These are phyloP conservation scores for Penicillium sp. DNA, from an alignment of 2,329 filamentous ascomycete genomes.

Conservation along the genomic window DNA sequence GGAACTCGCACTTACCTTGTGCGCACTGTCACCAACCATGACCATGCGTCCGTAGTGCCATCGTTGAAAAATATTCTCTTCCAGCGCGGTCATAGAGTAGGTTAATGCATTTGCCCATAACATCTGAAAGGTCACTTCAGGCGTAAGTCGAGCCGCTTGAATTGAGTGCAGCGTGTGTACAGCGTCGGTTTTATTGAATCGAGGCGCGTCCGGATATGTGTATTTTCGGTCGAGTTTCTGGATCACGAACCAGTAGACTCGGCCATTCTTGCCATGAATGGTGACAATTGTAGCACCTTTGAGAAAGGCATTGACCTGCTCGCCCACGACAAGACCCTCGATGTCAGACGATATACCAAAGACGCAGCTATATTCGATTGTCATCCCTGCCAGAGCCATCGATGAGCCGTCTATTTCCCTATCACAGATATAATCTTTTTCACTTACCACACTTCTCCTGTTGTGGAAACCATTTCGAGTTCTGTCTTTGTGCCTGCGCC, in stretches of 20 bases:
- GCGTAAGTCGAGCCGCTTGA: neutral
- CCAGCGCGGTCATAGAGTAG: neutral
- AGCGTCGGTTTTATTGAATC: neutral
- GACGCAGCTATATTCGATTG: neutral
- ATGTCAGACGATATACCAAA: neutral
- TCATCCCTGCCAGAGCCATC: neutral
- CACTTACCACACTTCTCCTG: too few species aligned
- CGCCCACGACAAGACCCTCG: neutral
- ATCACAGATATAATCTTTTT: neutral
- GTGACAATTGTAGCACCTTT: neutral
- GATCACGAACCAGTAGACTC: slow-evolving; percentile 2
- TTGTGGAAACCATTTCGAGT: too few species aligned
- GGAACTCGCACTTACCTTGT: slow-evolving; percentile 1
- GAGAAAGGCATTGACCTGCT: neutral
- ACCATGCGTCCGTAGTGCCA: slow-evolving; percentile 2
- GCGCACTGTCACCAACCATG: slow-evolving; percentile 2
- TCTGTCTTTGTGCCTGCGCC: neutral
- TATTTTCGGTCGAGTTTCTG: neutral
- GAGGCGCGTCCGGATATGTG: neutral
- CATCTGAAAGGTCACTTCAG: neutral
- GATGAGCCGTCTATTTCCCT: neutral
- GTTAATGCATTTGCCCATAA: neutral
- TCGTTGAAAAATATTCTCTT: slow-evolving; percentile 1
- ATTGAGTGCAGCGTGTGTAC: neutral
- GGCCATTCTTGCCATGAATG: neutral